These are phyloP conservation scores for Phytopythium vexans DNA, from an alignment of 352 stramenopile species.

Conservation along the genomic window DNA sequence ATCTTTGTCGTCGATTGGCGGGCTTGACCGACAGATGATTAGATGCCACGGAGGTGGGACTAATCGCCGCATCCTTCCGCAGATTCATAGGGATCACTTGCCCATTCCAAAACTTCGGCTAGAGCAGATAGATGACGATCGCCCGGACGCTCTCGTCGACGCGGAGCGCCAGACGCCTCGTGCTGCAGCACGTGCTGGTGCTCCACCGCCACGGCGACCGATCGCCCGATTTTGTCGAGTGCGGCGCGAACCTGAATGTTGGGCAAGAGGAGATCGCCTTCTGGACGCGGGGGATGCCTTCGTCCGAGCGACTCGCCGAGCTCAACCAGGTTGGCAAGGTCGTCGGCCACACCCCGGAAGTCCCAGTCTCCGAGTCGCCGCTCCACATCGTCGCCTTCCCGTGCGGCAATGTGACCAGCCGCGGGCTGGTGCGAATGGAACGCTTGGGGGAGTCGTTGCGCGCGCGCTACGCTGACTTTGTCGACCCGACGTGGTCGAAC, in stretches of 20 bases:
- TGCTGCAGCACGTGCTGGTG: conserved; percentile 21
- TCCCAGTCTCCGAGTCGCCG: neutral
- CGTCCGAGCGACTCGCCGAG: conserved; percentile 13
- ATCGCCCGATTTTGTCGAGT: conserved; percentile 15
- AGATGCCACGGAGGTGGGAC: too few relatives aligned
- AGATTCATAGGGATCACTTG: too few relatives aligned
- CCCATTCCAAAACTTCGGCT: too few relatives aligned
- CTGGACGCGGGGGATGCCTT: conserved; percentile 13
- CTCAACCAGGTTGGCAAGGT: conserved; percentile 13
- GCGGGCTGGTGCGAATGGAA: conserved; percentile 14
- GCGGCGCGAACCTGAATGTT: conserved; percentile 15
- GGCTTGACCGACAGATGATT: too few relatives aligned
- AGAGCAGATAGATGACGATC: neutral
- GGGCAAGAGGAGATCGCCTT: conserved; percentile 18
- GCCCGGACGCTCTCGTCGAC: neutral
- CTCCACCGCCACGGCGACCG: conserved; percentile 29
- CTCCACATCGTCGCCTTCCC: conserved; percentile 12
- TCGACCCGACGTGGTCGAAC: neutral
- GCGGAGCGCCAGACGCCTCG: neutral
- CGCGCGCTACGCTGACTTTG: conserved; percentile 11
- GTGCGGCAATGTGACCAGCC: conserved; percentile 19
- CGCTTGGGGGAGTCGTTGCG: conserved; percentile 9
- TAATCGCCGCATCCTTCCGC: too few relatives aligned
- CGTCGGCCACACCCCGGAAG: conserved; percentile 7
- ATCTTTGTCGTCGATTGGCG: too few relatives aligned